A percentile compares a stretch with the other conserved stretches of the same genome.
Evolutionary conservation across 495 filamentous ascomycete genomes (phyloP).

Genomic region (Niebla homalea): DNA sequence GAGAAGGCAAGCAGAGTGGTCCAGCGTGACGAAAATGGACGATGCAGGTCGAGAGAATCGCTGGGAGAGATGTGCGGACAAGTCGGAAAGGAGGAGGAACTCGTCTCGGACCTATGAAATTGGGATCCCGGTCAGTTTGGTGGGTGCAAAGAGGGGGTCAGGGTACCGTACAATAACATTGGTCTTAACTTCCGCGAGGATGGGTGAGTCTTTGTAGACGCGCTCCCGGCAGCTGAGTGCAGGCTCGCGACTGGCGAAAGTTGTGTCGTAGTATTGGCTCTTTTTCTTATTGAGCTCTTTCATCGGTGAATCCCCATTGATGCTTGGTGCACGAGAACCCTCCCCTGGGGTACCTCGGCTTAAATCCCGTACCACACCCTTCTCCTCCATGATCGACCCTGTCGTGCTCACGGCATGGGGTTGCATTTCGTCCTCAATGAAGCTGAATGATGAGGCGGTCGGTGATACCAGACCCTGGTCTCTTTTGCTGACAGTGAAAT

Average conservation of each 20-base stretch:
- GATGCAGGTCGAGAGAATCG: constrained; percentile 60
- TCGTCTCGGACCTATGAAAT: constrained; percentile 24
- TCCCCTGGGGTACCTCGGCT: constrained; percentile 9
- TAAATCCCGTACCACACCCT: background rate
- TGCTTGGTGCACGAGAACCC: background rate
- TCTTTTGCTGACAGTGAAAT: constrained; percentile 9
- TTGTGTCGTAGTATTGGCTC: constrained; percentile 46
- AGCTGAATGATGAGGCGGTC: constrained; percentile 13
- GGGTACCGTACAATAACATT: constrained; percentile 56
- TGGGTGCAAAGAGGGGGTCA: background rate
- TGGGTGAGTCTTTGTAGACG: constrained; percentile 49
- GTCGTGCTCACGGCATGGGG: constrained; percentile 4
- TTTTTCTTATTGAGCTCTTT: constrained; percentile 24
- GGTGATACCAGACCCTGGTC: constrained; percentile 16
- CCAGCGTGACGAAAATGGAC: constrained; percentile 56
- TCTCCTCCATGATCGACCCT: constrained; percentile 11
- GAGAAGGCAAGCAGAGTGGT: constrained; percentile 61
- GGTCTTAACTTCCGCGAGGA: constrained; percentile 72
- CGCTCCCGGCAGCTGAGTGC: constrained; percentile 41
- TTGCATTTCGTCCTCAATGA: constrained; percentile 10
- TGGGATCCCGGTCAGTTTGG: background rate
- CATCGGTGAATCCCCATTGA: constrained; percentile 15
- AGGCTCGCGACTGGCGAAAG: constrained; percentile 41
- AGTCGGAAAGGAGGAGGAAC: constrained; percentile 47
- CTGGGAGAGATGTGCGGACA: constrained; percentile 55